Conservation (phyloP, 1,284 basidiomycete species). For the Boletus calvinii region DNA sequence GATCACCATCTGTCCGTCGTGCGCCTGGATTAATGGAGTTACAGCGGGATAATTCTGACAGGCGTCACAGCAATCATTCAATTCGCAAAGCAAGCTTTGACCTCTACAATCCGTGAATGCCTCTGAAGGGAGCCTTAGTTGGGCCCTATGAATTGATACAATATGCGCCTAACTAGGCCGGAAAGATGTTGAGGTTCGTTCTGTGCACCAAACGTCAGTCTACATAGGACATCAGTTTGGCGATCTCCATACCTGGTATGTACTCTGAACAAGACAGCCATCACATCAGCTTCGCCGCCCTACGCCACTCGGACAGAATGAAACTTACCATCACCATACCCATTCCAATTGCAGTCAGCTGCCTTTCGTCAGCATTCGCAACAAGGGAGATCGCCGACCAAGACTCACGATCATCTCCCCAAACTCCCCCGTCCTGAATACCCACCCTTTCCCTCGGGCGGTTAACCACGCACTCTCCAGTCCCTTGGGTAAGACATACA, state of each 20-base stretch:
- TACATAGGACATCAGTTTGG: conserved; percentile 6
- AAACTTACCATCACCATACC: conserved; percentile 84
- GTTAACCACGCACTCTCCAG: conserved; percentile 87
- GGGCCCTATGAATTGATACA: conserved; percentile 93
- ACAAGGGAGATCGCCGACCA: conserved; percentile 4
- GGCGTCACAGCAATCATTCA: not conserved
- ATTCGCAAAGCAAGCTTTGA: not conserved
- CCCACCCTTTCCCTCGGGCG: conserved; percentile 72
- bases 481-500: conserved; percentile 94
- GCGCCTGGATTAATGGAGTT: not conserved
- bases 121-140: conserved; percentile 44
- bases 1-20: not conserved
- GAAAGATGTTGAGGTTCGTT: conserved; percentile 89
- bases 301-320: not conserved
- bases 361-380: conserved; percentile 14
- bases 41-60: not conserved
- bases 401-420: conserved; percentile 62
- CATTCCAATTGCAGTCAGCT: conserved; percentile 75
- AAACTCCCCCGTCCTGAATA: conserved; percentile 72
- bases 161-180: conserved; percentile 79
- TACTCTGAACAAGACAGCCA: conserved; percentile 36
- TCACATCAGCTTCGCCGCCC: conserved; percentile 10
- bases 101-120: not conserved
- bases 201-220: conserved; percentile 42
- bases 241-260: conserved; percentile 43